Base-by-base conservation (phyloP, 75 land plant species). In the Cryptomeria japonica region DNA sequence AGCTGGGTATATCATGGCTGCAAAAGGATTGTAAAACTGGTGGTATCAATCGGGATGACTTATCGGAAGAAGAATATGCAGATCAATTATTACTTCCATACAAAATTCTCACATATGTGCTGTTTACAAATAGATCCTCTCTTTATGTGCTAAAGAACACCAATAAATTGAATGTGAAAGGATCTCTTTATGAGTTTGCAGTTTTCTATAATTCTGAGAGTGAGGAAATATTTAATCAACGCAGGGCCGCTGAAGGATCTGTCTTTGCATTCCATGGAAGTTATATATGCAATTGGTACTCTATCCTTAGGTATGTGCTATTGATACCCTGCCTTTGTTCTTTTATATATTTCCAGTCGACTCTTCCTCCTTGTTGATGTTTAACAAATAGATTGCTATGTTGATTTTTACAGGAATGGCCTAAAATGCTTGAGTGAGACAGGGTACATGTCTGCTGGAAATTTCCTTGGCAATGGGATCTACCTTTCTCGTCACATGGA, bases 221-320 rank as follows among this genome's bases (percentile, higher is more conserved):
- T 31, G 41, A 90, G 89, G 88, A 90, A 3, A n/a, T 56, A 51
- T 89, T 91, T 44, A 70, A 84, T 22, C 18, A 15, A 38, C 86
- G 58, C 28, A 84, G 55, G 16, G 68, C 53, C 10, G 41, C 31
- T 28, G 77, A 64, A 19, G 89, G 91, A 12, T 91, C 92, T 1
- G 49, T 89, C 16, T 91, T 91, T 64, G 88, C 92, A 3, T 91
- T 91, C 41, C 92, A 91, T 87, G 92, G 92, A 83, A 91, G 92
- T 80, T 1, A 68, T 16, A 68, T 88, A 44, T 87, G 87, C 42
- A 91, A 91, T 47, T 91, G 90, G 90, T 89, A 89, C 86, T 91
- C 92, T n/a, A 89, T 91, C 34, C 64, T 91, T n/a, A n/a, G n/a
- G n/a, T n/a, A n/a, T n/a, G n/a, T n/a, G n/a, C n/a, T n/a, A n/a